Percentiles rank a stretch among this genome's conserved stretches.
Conservation (phyloP, 305 asterid genomes). For the Stenogyne calaminthoides region DNA sequence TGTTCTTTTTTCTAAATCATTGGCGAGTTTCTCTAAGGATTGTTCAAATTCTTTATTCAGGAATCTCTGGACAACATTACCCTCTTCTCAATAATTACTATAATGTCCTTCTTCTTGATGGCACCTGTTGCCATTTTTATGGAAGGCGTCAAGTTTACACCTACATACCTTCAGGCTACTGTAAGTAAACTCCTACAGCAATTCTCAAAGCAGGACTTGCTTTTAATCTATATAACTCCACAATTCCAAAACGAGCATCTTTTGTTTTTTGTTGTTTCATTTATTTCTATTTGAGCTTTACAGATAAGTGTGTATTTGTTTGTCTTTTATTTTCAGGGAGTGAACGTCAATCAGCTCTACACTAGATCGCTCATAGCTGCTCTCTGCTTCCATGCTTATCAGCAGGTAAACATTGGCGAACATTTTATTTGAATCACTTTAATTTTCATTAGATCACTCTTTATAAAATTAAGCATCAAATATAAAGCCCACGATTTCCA, state of each 20-base stretch:
- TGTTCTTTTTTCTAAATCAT: not conserved
- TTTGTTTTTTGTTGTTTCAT: not conserved
- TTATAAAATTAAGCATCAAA: not conserved
- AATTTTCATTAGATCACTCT: not conserved
- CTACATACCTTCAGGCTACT: slow-evolving; percentile 71
- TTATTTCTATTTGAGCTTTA: slow-evolving; percentile 4
- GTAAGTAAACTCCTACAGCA: slow-evolving; percentile 51
- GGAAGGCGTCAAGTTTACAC: slow-evolving; percentile 96
- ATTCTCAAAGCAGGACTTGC: slow-evolving; percentile 18
- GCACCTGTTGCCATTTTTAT: slow-evolving; percentile 70
- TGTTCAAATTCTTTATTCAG: slow-evolving; percentile 44
- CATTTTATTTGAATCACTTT: not conserved
- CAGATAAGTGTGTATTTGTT: not conserved
- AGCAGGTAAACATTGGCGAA: slow-evolving; percentile 43
- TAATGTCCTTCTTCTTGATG: slow-evolving; percentile 91
- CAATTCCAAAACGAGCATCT: slow-evolving; percentile 5
- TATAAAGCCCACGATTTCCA: not conserved
- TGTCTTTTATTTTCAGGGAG: slow-evolving; percentile 50
- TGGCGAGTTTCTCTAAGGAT: not conserved
- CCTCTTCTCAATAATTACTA: slow-evolving; percentile 88
- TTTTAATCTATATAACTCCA: slow-evolving; percentile 3
- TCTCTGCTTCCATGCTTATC: slow-evolving; percentile 86
- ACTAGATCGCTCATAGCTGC: slow-evolving; percentile 78
- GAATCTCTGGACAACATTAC: slow-evolving; percentile 93
- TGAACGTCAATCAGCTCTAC: slow-evolving; percentile 73